These are phyloP conservation scores for Tylopilus felleus DNA, from an alignment of 768 basidiomycete genomes.

Conservation along the genomic window DNA sequence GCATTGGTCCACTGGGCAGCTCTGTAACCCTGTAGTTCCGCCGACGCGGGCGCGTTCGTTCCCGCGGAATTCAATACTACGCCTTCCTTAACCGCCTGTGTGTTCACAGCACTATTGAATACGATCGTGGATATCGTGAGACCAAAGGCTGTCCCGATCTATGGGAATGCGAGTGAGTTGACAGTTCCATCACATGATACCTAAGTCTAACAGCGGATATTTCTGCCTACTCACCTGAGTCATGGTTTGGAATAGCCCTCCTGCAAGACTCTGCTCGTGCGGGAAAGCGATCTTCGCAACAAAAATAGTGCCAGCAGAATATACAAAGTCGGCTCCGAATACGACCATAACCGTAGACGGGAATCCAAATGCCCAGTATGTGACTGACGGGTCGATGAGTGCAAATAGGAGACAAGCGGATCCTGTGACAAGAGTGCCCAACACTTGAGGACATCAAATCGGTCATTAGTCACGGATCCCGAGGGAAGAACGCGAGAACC, in stretches of 20 bases:
- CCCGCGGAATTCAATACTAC: conserved; percentile 28
- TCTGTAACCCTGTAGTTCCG: conserved; percentile 52
- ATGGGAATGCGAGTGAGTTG: neutral
- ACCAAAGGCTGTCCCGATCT: conserved; percentile 70
- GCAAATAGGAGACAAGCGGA: conserved; percentile 65
- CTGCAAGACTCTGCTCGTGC: conserved; percentile 73
- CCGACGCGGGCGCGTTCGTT: conserved; percentile 31
- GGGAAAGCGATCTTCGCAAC: conserved; percentile 63
- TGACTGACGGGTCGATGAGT: conserved; percentile 48
- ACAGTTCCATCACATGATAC: neutral
- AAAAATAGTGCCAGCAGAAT: conserved; percentile 68
- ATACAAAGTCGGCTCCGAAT: conserved; percentile 77
- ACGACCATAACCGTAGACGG: conserved; percentile 63
- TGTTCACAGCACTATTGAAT: conserved; percentile 49
- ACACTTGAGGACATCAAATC: conserved; percentile 26
- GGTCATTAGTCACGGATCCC: neutral
- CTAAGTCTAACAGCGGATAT: neutral
- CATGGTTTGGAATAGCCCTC: conserved; percentile 77
- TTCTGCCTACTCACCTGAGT: conserved; percentile 47
- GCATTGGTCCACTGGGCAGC: conserved; percentile 65
- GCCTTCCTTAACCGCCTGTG: conserved; percentile 31
- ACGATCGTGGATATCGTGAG: conserved; percentile 71
- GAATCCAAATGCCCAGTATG: conserved; percentile 78
- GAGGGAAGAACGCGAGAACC: too few relatives aligned
- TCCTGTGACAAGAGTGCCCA: conserved; percentile 58